Base-by-base conservation (phyloP, 352 stramenopile genomes). In the Blastocystis sp. region DNA sequence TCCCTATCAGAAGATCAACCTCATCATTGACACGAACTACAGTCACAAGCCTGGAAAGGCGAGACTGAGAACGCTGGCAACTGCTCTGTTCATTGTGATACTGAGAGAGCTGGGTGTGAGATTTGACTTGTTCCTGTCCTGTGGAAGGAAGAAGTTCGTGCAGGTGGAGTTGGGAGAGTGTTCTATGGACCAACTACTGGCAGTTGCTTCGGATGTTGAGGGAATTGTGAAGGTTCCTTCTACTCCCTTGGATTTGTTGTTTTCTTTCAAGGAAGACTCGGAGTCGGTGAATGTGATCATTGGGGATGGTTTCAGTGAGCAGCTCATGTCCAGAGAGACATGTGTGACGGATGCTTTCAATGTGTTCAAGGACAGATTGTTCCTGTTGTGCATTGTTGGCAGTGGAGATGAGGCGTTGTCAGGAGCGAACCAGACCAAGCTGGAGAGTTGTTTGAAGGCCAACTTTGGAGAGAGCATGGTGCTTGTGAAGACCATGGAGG, bases 221-320 rank as follows among this genome's bases (percentile, higher is more conserved):
- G 68, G 21, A 65, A 57, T 77, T 77, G 40, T 68, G 52, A 77
- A 77, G 52, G 14, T 77, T 0, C 68, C 68, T 3, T 77, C 68
- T 65, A 61, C 24, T 77, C 68, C 68, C 34, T 57, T 77, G 52
- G 68, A 77, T 77, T 28, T 77, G 52, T 64, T 77, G 14, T 14
- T 3, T 6, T 28, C 40, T 77, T 40, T 38, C 40, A 34, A 57
- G 28, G 68, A 57, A 61, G n/a, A n/a, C 4, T 40, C 52, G 10
- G n/a, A 77, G 7, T n/a, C 34, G 0, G 21, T 34, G 28, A 40
- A 57, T 77, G 52, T 77, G 4, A 40, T 77, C 21, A 77, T 77
- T 28, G 40, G 68, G 28, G 68, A 77, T 77, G 40, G 68, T 81
- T 77, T 77, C 68, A 68, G 40, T 66, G 68, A 77, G 14, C 68